Conservation (phyloP, 331 rosid species). For the Pyrus hybrid region DNA sequence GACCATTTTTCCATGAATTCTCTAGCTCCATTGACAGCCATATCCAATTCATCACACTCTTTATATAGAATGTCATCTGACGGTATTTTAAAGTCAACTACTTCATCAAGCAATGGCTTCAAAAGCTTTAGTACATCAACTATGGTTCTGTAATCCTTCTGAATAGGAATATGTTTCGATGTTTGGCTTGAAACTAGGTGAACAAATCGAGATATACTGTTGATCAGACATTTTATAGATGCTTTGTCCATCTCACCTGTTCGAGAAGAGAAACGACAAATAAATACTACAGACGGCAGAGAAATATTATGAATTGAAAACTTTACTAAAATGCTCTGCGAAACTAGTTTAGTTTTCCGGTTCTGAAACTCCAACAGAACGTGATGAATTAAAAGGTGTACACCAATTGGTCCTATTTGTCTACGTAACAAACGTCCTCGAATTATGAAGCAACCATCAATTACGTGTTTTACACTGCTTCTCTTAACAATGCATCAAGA, state of each 20-base stretch:
- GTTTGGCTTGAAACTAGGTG: constrained; percentile 72
- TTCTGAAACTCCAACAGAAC: not conserved
- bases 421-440: no score
- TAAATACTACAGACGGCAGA: not conserved
- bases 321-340: not conserved
- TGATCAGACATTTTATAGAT: constrained; percentile 64
- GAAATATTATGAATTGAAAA: not conserved
- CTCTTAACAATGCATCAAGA: not conserved
- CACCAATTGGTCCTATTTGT: not conserved
- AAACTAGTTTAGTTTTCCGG: not conserved
- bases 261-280: constrained; percentile 18
- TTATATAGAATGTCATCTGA: constrained; percentile 38
- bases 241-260: constrained; percentile 67
- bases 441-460: not conserved
- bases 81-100: constrained; percentile 38
- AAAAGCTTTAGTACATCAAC: constrained; percentile 59
- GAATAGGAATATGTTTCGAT: constrained; percentile 46
- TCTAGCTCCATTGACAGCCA: constrained; percentile 54
- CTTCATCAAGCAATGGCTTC: constrained; percentile 74
- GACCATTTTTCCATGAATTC: constrained; percentile 75
- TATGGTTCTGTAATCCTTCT: constrained; percentile 48
- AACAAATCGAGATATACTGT: constrained; percentile 82
- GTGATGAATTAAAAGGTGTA: not conserved
- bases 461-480: not conserved
- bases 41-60: constrained; percentile 65